phyloP scores from a whole-genome alignment of 768 basidiomycete genomes.

The Suillus fuscotomentosus region DNA sequence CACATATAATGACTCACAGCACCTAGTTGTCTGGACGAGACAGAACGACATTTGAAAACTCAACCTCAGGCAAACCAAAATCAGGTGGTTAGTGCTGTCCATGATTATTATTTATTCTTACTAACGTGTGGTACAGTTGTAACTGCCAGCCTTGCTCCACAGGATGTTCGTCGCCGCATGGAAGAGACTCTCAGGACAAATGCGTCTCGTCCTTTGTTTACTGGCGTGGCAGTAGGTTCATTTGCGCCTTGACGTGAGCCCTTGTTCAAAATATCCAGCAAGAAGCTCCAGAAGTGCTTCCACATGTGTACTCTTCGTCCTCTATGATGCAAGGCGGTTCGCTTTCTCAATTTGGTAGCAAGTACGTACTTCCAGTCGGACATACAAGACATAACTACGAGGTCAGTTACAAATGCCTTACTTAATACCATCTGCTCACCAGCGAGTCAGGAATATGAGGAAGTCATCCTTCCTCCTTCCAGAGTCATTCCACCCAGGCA shows the following conservation, averaged over 20 bases:
- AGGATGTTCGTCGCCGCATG: conserved; percentile 60
- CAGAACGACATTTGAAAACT: neutral
- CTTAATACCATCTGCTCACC: conserved; percentile 7
- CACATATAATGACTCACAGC: neutral
- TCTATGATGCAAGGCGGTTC: conserved; percentile 56
- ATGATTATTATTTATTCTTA: neutral
- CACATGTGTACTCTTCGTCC: conserved; percentile 85
- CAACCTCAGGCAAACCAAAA: neutral
- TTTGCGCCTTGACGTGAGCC: neutral
- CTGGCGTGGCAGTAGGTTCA: conserved; percentile 47
- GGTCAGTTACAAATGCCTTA: conserved; percentile 37
- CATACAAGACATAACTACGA: conserved; percentile 68
- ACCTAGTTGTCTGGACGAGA: neutral
- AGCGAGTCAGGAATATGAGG: conserved; percentile 72
- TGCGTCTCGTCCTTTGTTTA: conserved; percentile 65
- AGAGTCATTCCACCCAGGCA: conserved; percentile 68
- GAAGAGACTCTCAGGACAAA: conserved; percentile 59
- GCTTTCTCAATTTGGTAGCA: conserved; percentile 70
- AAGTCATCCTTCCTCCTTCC: conserved; percentile 87
- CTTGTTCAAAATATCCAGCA: conserved; percentile 36
- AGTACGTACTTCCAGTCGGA: conserved; percentile 81
- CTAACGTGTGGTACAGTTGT: conserved; percentile 2
- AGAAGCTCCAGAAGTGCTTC: conserved; percentile 60
- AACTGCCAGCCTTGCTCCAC: conserved; percentile 34
- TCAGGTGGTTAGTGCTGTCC: neutral